Evolutionary conservation across 2,329 filamentous ascomycete genomes (phyloP).

Genomic region (Botrytis sinoallii): DNA sequence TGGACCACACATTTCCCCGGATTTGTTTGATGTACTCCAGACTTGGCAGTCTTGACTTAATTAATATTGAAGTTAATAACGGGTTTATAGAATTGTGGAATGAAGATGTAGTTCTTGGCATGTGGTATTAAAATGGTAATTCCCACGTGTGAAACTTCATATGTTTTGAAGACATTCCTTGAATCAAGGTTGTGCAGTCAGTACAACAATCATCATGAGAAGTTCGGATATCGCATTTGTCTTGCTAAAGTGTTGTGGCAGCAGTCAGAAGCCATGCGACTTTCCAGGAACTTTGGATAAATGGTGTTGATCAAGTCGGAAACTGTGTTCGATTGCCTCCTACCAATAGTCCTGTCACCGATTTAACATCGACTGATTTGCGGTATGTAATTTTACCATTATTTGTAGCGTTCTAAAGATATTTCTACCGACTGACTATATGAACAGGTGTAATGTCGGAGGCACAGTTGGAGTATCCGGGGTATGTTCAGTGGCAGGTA

Average conservation of each 20-base stretch:
- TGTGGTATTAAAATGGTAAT: neutral
- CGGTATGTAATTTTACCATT: neutral
- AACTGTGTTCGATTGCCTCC: constrained; percentile 48
- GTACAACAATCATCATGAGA: neutral
- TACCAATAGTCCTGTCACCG: constrained; percentile 51
- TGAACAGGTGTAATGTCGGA: constrained; percentile 48
- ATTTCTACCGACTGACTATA: neutral
- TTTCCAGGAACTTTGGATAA: constrained; percentile 41
- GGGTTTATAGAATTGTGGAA: neutral
- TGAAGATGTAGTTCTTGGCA: neutral
- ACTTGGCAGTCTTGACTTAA: neutral
- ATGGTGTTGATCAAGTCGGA: constrained; percentile 44
- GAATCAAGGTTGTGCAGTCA: neutral
- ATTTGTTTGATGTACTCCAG: neutral
- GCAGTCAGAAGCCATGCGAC: constrained; percentile 42
- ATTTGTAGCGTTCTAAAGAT: neutral
- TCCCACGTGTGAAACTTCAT: neutral
- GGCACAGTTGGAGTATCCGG: constrained; percentile 38
- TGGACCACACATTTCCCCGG: neutral
- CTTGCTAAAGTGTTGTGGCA: neutral
- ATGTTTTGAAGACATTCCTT: neutral
- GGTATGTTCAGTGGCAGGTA: constrained; percentile 32
- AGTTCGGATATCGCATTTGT: neutral
- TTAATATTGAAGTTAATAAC: neutral
- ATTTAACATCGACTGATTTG: constrained; percentile 46